phyloP scores from a whole-genome alignment of 306 rosid genomes.

The Corylus americana region DNA sequence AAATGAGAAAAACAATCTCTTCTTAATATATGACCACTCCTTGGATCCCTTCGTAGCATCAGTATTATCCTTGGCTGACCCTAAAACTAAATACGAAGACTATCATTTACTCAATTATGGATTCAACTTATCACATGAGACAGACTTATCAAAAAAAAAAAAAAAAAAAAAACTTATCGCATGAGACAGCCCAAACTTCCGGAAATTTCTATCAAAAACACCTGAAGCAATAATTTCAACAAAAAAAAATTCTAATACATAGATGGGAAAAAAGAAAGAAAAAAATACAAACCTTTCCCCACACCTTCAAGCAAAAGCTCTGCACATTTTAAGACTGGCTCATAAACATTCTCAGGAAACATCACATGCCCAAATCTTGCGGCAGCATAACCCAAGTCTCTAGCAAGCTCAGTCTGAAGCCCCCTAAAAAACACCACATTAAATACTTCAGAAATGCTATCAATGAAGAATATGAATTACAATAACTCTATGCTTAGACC shows the following conservation, averaged over 20 bases:
- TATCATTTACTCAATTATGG: conserved; percentile 8
- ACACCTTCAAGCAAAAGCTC: conserved; percentile 93
- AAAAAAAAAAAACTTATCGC: not conserved
- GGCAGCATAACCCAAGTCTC: conserved; percentile 89
- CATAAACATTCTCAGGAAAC: conserved; percentile 97
- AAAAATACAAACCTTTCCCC: conserved; percentile 64
- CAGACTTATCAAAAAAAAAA: not conserved
- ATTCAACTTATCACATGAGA: conserved; percentile 17
- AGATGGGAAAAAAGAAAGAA: conserved; percentile 16
- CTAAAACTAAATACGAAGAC: conserved; percentile 14
- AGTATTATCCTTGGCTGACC: conserved; percentile 15
- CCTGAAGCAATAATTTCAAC: conserved; percentile 10
- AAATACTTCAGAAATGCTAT: conserved; percentile 47
- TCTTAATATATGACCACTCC: conserved; percentile 8
- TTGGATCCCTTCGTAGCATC: conserved; percentile 9
- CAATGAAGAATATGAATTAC: conserved; percentile 11
- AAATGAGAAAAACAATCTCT: conserved; percentile 16
- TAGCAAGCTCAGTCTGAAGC: conserved; percentile 96
- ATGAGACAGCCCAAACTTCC: conserved; percentile 19
- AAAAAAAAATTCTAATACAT: not conserved
- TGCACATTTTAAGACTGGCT: conserved; percentile 86
- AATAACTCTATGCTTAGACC: conserved; percentile 15
- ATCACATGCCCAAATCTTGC: conserved; percentile 97
- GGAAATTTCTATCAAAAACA: conserved; percentile 14
- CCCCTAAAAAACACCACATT: conserved; percentile 63